phyloP scores from a whole-genome alignment of 192 early-diverging fungal species.

The Podila verticillata region DNA sequence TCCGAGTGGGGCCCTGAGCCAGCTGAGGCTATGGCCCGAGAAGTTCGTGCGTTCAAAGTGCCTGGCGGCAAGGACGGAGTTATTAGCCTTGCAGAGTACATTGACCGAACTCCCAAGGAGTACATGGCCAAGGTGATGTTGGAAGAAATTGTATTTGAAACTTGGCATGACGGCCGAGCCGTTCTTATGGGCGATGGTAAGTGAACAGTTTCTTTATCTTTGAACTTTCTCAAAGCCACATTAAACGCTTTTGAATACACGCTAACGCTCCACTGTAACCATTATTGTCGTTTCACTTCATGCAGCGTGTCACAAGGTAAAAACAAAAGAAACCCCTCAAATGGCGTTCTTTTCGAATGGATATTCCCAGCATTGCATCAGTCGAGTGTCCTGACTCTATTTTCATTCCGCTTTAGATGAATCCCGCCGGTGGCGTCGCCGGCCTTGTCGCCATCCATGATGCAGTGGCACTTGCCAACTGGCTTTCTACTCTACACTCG shows the following conservation, averaged over 20 bases:
- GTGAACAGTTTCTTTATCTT: neutral
- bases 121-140: slow-evolving; percentile 5
- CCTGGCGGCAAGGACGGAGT: neutral
- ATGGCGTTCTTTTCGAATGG: no score
- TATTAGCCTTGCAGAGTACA: neutral
- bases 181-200: slow-evolving; percentile 14
- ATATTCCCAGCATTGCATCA: no score
- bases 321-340: no score
- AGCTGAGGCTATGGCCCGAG: neutral
- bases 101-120: slow-evolving; percentile 1
- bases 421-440: no score
- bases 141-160: slow-evolving; percentile 10
- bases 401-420: no score
- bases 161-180: neutral
- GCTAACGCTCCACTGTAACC: no score
- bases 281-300: no score
- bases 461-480: neutral
- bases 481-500: neutral
- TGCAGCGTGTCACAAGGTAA: no score
- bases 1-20: neutral
- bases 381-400: neutral
- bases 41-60: neutral
- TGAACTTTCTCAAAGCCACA: no score
- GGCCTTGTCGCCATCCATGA: neutral
- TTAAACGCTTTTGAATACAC: no score